phyloP scores from a whole-genome alignment of 2,329 filamentous ascomycete species.

The Neocatenulostroma microsporum region DNA sequence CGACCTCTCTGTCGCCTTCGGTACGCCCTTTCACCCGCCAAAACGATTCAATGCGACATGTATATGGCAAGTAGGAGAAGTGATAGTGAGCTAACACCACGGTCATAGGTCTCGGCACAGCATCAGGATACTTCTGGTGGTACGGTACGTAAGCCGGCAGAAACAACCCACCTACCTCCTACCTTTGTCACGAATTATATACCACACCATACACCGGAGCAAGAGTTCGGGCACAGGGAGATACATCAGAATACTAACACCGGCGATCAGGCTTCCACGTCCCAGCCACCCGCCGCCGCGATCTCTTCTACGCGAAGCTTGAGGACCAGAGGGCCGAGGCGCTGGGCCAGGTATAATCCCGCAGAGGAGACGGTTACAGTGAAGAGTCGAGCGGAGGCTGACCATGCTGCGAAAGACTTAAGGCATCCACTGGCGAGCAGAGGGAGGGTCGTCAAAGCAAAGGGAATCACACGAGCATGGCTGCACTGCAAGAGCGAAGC shows the following conservation, averaged over 20 bases:
- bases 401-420: background rate
- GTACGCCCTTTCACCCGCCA: slow-evolving; percentile 47
- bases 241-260: too few species aligned
- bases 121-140: slow-evolving; percentile 60
- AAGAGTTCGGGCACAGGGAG: too few species aligned
- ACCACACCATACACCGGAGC: too few species aligned
- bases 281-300: slow-evolving; percentile 55
- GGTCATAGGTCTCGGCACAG: slow-evolving; percentile 51
- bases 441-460: too few species aligned
- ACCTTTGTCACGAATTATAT: too few species aligned
- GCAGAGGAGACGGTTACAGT: too few species aligned
- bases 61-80: too few species aligned
- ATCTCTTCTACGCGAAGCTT: slow-evolving; percentile 56
- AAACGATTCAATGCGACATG: too few species aligned
- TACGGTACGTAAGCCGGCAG: slow-evolving; percentile 55
- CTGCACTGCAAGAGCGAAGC: background rate
- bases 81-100: slow-evolving; percentile 13
- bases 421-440: background rate
- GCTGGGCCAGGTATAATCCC: slow-evolving; percentile 32
- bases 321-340: slow-evolving; percentile 52
- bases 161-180: too few species aligned
- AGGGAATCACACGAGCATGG: too few species aligned
- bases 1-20: slow-evolving; percentile 58
- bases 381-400: background rate
- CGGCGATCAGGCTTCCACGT: slow-evolving; percentile 61